Base-by-base conservation (phyloP, 306 rosid species). In the Crataegus laevigata region DNA sequence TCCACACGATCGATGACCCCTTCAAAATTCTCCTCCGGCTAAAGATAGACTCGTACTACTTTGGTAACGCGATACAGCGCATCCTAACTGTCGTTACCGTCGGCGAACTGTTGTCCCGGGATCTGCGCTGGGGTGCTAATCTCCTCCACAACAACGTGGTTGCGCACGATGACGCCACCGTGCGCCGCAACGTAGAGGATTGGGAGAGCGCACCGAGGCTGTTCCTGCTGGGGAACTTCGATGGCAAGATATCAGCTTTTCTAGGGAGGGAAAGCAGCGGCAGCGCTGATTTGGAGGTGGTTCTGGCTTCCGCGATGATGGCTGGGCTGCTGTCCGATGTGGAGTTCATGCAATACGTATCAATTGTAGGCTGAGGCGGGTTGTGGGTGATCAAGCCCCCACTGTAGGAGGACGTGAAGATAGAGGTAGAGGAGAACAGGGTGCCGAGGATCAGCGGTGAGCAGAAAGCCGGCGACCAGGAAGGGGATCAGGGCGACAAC, bases 11-110 rank as follows among this genome's bases (percentile, higher is more conserved):
- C n/a, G n/a, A n/a, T n/a, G n/a, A n/a, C n/a, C n/a, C n/a, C n/a
- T n/a, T n/a, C n/a, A n/a, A n/a, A n/a, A n/a, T n/a, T n/a, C n/a
- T n/a, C 2, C 73, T 93, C 51, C 65, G 74, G 29, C 98, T 96
- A 19, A 82, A 70, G 86, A 77, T 93, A 88, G 85, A 89, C 55
- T 28, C 90, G 28, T 74, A 85, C 77, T 93, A 93, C 79, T 93
- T 91, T 68, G 98, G 98, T 15, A 93, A 93, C 75, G 98, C 96
- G 9, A 93, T 93, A 8, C 98, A 93, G 86, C 91, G 98, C 84
- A 93, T 91, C 69, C 98, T 96, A 12, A 93, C 96, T 8, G 77
- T 79, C 6, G 89, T 93, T 11, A 14, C 80, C 0, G 93, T 68
- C 1, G 83, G 87, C 0, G 93, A 91, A 11, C 81, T 93, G 0